Evolutionary conservation across 371 early-diverging fungal genomes (phyloP), one percentile per base, ranked within the genome.

Genomic region (Vairimorpha ceranae): DNA sequence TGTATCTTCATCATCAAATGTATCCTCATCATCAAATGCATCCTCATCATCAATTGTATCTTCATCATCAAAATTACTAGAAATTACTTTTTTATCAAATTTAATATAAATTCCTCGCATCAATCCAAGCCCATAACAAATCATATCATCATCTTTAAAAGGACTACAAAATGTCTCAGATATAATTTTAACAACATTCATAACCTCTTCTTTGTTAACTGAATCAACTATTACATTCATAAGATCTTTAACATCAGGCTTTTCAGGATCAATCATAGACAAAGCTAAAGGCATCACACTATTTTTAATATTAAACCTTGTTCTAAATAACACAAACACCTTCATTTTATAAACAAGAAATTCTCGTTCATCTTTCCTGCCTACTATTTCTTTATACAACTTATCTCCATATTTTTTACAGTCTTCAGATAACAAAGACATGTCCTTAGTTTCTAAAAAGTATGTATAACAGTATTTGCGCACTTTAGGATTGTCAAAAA

Each of bases 41-140:
- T 51, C 25, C 33, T 67, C 58, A 36, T 60, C 38, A 12, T 72
- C 43, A 2, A 17, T 27, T 19, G 6, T 46, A 23, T 29, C 29
- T 14, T 19, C 15, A 17, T 38, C 38, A n/a, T n/a, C n/a, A n/a
- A n/a, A n/a, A n/a, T n/a, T n/a, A n/a, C n/a, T n/a, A n/a, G n/a
- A n/a, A n/a, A n/a, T n/a, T 7, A 52, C 30, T 45, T 65, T 67
- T 29, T 21, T 15, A 61, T 76, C 59, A 70, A 72, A 77, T 59
- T 69, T 70, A 29, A 56, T 51, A 23, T 72, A 60, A 12, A 80
- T 60, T 4, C 59, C 75, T 70, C 67, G 71, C 7, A 80, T 41
- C 38, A 75, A 68, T 64, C 77, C 77, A 21, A 80, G 19, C 32
- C 81, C 81, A 61, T 80, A 80, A 21, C 70, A 76, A 46, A 80